Percentiles rank a stretch among this genome's conserved stretches.
Evolutionary conservation across 2,329 filamentous ascomycete species (phyloP).

Genomic region (Fusarium goolgardi): DNA sequence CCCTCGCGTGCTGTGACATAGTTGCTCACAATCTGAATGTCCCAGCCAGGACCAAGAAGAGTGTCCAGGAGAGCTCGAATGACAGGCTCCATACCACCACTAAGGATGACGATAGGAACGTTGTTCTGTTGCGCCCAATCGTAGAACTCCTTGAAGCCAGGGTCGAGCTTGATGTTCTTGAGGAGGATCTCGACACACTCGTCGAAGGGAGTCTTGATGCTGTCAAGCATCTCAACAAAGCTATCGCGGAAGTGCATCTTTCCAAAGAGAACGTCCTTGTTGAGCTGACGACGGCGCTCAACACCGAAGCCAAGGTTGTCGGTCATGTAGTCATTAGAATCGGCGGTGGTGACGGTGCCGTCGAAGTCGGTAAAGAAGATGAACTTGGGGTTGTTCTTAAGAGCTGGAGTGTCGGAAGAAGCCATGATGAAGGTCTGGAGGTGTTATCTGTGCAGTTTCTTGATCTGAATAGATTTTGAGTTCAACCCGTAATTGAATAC

Average conservation of each 20-base stretch:
- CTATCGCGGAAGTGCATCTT: slow-evolving; percentile 82
- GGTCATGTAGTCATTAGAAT: slow-evolving; percentile 79
- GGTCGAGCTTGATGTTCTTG: slow-evolving; percentile 88
- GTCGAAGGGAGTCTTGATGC: slow-evolving; percentile 80
- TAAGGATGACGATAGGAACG: slow-evolving; percentile 91
- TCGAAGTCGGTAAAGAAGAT: slow-evolving; percentile 99
- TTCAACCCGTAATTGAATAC: neutral
- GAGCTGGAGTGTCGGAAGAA: slow-evolving; percentile 64
- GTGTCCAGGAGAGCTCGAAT: slow-evolving; percentile 85
- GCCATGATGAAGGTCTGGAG: slow-evolving; percentile 53
- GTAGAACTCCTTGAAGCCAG: slow-evolving; percentile 88
- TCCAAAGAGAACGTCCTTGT: slow-evolving; percentile 79
- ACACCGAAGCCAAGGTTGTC: slow-evolving; percentile 90
- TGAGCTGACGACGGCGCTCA: slow-evolving; percentile 76
- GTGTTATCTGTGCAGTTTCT: neutral
- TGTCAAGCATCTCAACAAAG: slow-evolving; percentile 93
- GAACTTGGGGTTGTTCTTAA: slow-evolving; percentile 80
- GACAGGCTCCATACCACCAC: slow-evolving; percentile 91
- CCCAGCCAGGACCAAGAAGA: slow-evolving; percentile 79
- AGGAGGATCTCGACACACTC: slow-evolving; percentile 83
- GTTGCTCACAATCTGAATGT: slow-evolving; percentile 93
- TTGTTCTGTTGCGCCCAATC: slow-evolving; percentile 83
- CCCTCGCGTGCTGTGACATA: slow-evolving; percentile 72
- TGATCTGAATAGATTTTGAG: neutral
- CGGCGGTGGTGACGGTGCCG: slow-evolving; percentile 85